Conservation (phyloP, 768 basidiomycete genomes). For the Russula emetica region DNA sequence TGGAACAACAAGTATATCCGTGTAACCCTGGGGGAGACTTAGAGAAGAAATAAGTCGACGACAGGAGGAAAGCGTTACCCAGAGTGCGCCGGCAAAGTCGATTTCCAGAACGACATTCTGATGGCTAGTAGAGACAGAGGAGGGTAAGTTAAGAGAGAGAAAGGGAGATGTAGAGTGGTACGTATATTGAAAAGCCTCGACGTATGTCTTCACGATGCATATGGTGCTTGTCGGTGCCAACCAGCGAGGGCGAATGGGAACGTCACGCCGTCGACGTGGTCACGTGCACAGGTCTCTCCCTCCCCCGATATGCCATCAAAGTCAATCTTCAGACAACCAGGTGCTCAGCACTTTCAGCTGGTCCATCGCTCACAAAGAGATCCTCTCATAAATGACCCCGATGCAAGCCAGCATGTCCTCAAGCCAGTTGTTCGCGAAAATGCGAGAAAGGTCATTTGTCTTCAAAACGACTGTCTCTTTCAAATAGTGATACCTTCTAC, state of each 20-base stretch:
- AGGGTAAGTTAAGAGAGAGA: constrained; percentile 39
- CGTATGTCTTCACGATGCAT: constrained; percentile 76
- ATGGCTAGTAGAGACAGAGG: constrained; percentile 74
- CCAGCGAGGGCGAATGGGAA: no score
- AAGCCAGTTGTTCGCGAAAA: constrained; percentile 76
- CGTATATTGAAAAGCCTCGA: constrained; percentile 89
- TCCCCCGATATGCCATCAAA: constrained; percentile 58
- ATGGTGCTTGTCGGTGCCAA: constrained; percentile 27
- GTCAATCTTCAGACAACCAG: constrained; percentile 87
- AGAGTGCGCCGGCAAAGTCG: constrained; percentile 82
- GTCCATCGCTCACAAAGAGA: constrained; percentile 95
- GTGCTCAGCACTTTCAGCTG: constrained; percentile 91
- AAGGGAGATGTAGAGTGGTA: constrained; percentile 37
- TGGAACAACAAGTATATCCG: constrained; percentile 86
- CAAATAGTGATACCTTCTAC: constrained; percentile 10
- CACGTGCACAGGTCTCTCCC: constrained; percentile 11
- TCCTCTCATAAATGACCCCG: constrained; percentile 90
- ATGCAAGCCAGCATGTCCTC: constrained; percentile 84
- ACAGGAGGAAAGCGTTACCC: constrained; percentile 50
- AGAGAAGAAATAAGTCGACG: constrained; percentile 19
- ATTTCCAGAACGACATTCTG: constrained; percentile 95
- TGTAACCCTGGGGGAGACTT: constrained; percentile 64
- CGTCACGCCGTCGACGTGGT: constrained; percentile 9
- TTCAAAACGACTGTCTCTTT: not conserved
- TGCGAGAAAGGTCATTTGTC: constrained; percentile 50